Evolutionary conservation across 75 land plant genomes (phyloP).

Genomic region (Sequoia sempervirens): DNA sequence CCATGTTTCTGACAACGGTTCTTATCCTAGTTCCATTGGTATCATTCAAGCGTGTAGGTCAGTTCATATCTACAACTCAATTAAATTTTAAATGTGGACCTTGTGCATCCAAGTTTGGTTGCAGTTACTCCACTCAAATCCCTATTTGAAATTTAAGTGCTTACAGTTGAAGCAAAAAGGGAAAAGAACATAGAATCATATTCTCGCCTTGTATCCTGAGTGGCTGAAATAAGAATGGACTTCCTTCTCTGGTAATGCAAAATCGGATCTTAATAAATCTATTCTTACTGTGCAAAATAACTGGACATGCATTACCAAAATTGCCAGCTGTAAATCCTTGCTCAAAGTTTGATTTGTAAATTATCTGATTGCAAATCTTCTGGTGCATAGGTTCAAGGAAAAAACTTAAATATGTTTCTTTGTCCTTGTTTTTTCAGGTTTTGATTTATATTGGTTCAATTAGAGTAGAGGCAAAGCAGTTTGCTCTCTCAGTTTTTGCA

Average conservation of each 20-base stretch:
- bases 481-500: background rate
- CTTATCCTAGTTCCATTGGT: constrained; percentile 26
- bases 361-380: background rate
- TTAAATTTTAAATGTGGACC: background rate
- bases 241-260: background rate
- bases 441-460: background rate
- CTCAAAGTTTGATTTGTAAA: background rate
- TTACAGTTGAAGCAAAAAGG: background rate
- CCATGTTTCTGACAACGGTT: constrained; percentile 29
- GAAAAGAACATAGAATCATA: background rate
- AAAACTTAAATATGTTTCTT: background rate
- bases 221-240: background rate
- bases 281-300: background rate
- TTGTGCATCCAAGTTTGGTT: background rate
- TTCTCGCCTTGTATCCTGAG: background rate
- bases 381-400: background rate
- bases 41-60: constrained; percentile 25
- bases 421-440: background rate
- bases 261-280: background rate
- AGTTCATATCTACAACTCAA: background rate
- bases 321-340: background rate
- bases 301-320: background rate
- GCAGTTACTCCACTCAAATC: background rate
- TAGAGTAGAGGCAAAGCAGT: background rate
- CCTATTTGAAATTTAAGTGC: background rate